These are phyloP conservation scores for Azolla pinnata DNA, from an alignment of 75 land plant species.

Conservation along the genomic window DNA sequence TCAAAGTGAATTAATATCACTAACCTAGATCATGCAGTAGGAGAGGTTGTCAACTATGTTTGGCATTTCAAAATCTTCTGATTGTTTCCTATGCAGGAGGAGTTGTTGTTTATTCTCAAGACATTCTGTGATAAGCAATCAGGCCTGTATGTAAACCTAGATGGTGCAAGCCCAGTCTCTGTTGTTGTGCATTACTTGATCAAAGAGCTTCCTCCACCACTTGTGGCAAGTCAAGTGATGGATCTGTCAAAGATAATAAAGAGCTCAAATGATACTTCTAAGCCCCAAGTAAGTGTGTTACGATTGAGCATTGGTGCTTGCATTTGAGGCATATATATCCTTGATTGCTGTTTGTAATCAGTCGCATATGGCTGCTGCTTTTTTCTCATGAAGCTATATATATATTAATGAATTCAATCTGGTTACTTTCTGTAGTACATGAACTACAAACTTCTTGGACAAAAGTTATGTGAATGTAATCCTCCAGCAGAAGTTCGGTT, in stretches of 20 bases:
- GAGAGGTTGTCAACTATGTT: background rate
- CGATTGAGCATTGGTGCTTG: no score
- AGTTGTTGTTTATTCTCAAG: slow-evolving; percentile 19
- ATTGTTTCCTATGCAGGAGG: slow-evolving; percentile 15
- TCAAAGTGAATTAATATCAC: no score
- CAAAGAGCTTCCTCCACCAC: slow-evolving; percentile 53
- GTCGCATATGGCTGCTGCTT: no score
- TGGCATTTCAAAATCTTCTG: background rate
- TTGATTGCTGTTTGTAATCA: no score
- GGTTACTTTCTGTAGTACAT: slow-evolving; percentile 31
- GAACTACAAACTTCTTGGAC: slow-evolving; percentile 66
- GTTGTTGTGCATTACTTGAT: slow-evolving; percentile 59
- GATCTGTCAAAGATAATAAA: slow-evolving; percentile 43
- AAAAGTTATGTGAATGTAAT: slow-evolving; percentile 49
- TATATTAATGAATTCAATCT: no score
- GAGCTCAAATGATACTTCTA: slow-evolving; percentile 42
- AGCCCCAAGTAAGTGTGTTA: slow-evolving; percentile 53
- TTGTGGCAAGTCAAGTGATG: slow-evolving; percentile 37
- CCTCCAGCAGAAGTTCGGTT: slow-evolving; percentile 17
- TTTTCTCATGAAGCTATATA: no score
- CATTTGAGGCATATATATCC: no score
- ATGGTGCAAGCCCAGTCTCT: slow-evolving; percentile 32
- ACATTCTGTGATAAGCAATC: slow-evolving; percentile 41
- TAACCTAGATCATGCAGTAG: no score
- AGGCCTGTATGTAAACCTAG: slow-evolving; percentile 10